A percentile compares a stretch with the other conserved stretches of the same genome.
phyloP scores from a whole-genome alignment of 495 filamentous ascomycete species.

The Annulohypoxylon moriforme region DNA sequence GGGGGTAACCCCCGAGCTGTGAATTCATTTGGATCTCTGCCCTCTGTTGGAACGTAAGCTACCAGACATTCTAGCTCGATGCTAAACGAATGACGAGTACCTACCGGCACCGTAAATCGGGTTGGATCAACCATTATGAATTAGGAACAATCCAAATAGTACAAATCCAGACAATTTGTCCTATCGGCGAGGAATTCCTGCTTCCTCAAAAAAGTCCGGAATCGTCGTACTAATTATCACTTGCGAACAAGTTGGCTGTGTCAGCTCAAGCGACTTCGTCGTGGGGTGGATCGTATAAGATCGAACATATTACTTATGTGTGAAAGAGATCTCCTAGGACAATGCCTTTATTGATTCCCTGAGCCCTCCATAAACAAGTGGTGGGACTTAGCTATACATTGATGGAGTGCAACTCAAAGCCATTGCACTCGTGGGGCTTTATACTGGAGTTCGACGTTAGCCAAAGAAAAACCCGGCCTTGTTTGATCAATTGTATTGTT shows the following conservation, averaged over 20 bases:
- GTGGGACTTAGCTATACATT: background rate
- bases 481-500: constrained; percentile 38
- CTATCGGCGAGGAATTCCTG: constrained; percentile 14
- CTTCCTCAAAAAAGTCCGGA: background rate
- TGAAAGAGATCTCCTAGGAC: background rate
- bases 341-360: constrained; percentile 6
- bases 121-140: constrained; percentile 25
- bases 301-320: background rate
- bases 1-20: constrained; percentile 32
- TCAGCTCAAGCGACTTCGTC: background rate
- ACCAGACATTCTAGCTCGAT: constrained; percentile 50
- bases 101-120: constrained; percentile 14
- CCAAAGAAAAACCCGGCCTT: background rate
- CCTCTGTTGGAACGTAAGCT: constrained; percentile 25
- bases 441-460: background rate
- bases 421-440: background rate
- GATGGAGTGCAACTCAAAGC: background rate
- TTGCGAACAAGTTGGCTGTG: background rate
- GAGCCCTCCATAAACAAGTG: background rate
- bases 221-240: background rate
- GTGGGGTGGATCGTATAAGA: background rate
- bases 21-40: constrained; percentile 26
- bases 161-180: background rate
- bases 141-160: background rate
- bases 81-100: constrained; percentile 40